Evolutionary conservation across 2,329 filamentous ascomycete genomes (phyloP).

Genomic region (Elsinoe perseae): DNA sequence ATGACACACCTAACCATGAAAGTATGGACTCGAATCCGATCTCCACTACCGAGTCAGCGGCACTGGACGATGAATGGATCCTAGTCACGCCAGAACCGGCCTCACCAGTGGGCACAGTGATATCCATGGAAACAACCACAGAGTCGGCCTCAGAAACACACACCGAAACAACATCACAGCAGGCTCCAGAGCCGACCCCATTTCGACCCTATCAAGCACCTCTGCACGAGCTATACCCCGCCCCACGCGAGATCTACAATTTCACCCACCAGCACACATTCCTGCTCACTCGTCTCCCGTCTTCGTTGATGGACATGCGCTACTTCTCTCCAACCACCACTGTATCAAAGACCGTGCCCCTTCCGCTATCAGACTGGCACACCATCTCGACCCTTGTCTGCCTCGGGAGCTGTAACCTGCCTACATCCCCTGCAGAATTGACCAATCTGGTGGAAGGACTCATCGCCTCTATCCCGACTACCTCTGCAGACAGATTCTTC

Average conservation of each 20-base stretch:
- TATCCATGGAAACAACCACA: too few species aligned
- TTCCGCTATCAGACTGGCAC: not conserved
- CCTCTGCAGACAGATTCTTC: not conserved
- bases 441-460: too few species aligned
- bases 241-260: not conserved
- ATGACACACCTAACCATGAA: too few species aligned
- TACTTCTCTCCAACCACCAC: not conserved
- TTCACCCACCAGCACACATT: not conserved
- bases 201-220: too few species aligned
- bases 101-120: too few species aligned
- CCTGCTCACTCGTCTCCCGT: not conserved
- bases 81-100: too few species aligned
- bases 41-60: too few species aligned
- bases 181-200: too few species aligned
- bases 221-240: not conserved
- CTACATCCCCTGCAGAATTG: not conserved
- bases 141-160: too few species aligned
- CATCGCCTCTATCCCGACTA: not conserved
- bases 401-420: not conserved
- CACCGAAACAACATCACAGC: too few species aligned
- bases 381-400: not conserved
- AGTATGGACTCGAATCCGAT: too few species aligned
- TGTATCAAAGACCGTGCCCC: not conserved
- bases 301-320: not conserved
- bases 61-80: too few species aligned